phyloP scores from a whole-genome alignment of 352 stramenopile species.

The Phytophthora uliginosa region DNA sequence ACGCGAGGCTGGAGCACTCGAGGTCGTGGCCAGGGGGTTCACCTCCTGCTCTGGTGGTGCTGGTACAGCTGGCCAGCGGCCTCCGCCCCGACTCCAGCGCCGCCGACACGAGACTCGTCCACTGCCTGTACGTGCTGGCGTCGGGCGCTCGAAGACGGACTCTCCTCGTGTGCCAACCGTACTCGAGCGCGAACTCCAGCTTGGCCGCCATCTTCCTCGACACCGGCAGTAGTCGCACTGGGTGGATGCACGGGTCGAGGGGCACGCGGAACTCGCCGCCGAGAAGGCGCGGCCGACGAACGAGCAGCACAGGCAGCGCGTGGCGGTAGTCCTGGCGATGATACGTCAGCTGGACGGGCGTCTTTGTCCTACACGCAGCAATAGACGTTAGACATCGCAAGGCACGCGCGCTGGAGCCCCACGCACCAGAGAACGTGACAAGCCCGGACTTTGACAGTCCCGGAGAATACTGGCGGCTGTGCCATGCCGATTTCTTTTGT shows the following conservation, averaged over 20 bases:
- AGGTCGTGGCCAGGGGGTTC: constrained; percentile 16
- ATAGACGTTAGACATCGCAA: constrained; percentile 11
- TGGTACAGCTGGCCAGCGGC: constrained; percentile 27
- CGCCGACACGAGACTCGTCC: constrained; percentile 28
- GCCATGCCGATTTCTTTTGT: constrained; percentile 26
- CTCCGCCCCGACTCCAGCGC: constrained; percentile 40
- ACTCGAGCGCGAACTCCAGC: constrained; percentile 39
- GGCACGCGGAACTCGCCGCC: constrained; percentile 38
- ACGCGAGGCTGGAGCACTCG: constrained; percentile 35
- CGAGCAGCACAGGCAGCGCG: constrained; percentile 35
- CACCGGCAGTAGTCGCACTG: constrained; percentile 29
- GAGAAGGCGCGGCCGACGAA: constrained; percentile 30
- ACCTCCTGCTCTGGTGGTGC: neutral
- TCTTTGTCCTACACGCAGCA: constrained; percentile 32
- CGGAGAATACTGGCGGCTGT: constrained; percentile 33
- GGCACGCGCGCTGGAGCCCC: neutral
- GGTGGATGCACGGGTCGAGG: constrained; percentile 47
- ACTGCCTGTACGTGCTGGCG: constrained; percentile 30
- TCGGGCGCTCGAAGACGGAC: constrained; percentile 40
- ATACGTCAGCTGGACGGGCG: constrained; percentile 38
- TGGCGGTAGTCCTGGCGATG: constrained; percentile 41
- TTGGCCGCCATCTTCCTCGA: constrained; percentile 27
- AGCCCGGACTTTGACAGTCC: constrained; percentile 38
- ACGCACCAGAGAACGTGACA: constrained; percentile 40
- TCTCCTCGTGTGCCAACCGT: constrained; percentile 40